Evolutionary conservation across 805 yeast species (phyloP), one percentile per base, ranked within the genome.

Genomic region (Myxozyma melibiosi): DNA sequence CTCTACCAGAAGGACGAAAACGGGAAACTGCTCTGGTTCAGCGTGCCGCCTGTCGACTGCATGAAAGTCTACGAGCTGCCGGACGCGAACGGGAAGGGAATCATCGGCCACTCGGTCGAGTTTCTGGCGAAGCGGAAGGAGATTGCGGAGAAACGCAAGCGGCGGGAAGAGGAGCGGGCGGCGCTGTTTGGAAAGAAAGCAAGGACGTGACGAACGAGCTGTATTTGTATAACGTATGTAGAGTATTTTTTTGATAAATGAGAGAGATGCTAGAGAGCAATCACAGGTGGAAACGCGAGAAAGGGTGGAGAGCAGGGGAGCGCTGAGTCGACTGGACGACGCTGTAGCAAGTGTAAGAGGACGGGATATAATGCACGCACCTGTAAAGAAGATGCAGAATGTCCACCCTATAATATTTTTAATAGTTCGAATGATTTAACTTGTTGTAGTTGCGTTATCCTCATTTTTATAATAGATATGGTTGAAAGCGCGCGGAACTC

Each of bases 41-140:
- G 65, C 48, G 67, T 60, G 28, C 69, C 69, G n/a, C 68, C 69
- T 25, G 56, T 58, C 18, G 69, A 66, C 28, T 31, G 47, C n/a
- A 43, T 40, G 45, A 42, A 37, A 14, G 39, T 30, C 14, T 35
- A 51, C 22, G 47, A 31, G 34, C n/a, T 40, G 20, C 42, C 51
- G 5, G 38, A 39, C 37, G 24, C 16, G 6, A 20, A 34, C 16
- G 58, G 53, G n/a, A 52, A 48, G 25, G 62, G 58, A 8, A 27
- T 60, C 22, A n/a, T 41, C 27, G 64, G 63, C 4, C 61, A 60
- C 30, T 33, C 56, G 5, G 16, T 60, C 9, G 62, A 60, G 55
- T 60, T 53, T 45, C 38, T 60, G 34, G 55, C 64, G 7, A 37
- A 47, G 31, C 39, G 58, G 31, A 42, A 48, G 18, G 46, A 46